These are phyloP conservation scores for Solanum etuberosum DNA, from an alignment of 257 asterid species.

Conservation along the genomic window DNA sequence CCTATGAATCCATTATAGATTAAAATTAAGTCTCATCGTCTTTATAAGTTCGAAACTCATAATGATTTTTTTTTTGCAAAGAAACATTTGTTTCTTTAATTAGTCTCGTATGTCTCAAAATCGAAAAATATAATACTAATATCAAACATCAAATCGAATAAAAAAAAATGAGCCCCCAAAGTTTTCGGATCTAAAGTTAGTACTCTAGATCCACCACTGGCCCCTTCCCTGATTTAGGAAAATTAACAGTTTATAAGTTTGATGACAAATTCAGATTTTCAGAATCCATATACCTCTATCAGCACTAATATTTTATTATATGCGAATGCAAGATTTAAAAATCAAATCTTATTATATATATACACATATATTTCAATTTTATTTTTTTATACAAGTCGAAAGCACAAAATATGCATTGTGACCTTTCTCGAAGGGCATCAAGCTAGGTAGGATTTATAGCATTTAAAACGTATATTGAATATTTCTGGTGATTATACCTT, in stretches of 20 bases:
- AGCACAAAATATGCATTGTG: neutral
- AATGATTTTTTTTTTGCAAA: too few species aligned
- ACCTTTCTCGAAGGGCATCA: neutral
- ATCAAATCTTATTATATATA: neutral
- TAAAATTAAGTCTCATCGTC: neutral
- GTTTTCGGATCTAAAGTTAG: too few species aligned
- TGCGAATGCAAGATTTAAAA: neutral
- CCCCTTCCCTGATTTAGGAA: neutral
- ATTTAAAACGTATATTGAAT: neutral
- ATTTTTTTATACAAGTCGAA: too few species aligned
- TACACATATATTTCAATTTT: too few species aligned
- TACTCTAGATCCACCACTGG: neutral
- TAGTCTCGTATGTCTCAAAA: too few species aligned
- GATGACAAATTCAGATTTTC: neutral
- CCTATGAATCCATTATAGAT: neutral
- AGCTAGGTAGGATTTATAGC: neutral
- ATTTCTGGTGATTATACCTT: neutral
- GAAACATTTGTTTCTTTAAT: too few species aligned
- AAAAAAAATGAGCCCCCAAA: too few species aligned
- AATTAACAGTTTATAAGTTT: neutral
- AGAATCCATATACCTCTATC: neutral
- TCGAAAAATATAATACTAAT: too few species aligned
- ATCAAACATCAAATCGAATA: too few species aligned
- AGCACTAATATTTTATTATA: neutral
- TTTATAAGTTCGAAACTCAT: too few species aligned